These are phyloP conservation scores for Uronychia binucleata DNA, from an alignment of 73 alveolate genomes.

Conservation along the genomic window DNA sequence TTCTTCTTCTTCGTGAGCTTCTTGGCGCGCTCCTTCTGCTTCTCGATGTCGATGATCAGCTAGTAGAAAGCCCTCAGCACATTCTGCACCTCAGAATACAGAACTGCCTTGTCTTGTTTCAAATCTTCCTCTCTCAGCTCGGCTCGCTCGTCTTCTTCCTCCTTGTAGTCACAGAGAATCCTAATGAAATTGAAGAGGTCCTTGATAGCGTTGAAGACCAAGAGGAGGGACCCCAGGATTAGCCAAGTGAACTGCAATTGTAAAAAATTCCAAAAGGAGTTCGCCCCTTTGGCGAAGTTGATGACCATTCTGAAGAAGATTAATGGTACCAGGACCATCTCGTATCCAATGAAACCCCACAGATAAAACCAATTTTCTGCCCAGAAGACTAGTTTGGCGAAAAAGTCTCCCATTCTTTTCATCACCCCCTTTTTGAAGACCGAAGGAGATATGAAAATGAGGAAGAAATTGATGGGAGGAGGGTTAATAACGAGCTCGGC, in stretches of 20 bases:
- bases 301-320: slow-evolving; percentile 31
- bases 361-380: slow-evolving; percentile 23
- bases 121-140: slow-evolving; percentile 54
- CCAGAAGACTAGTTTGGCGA: slow-evolving; percentile 49
- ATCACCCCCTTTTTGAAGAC: slow-evolving; percentile 20
- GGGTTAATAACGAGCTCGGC: slow-evolving; percentile 47
- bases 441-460: slow-evolving; percentile 21
- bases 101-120: slow-evolving; percentile 43
- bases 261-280: slow-evolving; percentile 6
- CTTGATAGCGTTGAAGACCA: slow-evolving; percentile 1
- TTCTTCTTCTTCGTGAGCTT: background rate
- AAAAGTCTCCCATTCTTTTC: slow-evolving; percentile 18
- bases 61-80: slow-evolving; percentile 15
- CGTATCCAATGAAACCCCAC: slow-evolving; percentile 16
- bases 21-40: background rate
- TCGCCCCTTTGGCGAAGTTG: slow-evolving; percentile 1
- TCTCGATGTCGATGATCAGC: background rate
- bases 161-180: slow-evolving; percentile 52
- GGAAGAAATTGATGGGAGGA: slow-evolving; percentile 47
- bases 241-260: slow-evolving; percentile 15
- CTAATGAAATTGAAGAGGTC: slow-evolving; percentile 39
- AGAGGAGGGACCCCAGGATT: slow-evolving; percentile 6
- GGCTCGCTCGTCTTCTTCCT: slow-evolving; percentile 39
- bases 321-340: slow-evolving; percentile 34
- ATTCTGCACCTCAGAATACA: slow-evolving; percentile 53